Evolutionary conservation across 1,284 basidiomycete species (phyloP), one percentile per base, ranked within the genome.

Genomic region (Ganoderma sp.): DNA sequence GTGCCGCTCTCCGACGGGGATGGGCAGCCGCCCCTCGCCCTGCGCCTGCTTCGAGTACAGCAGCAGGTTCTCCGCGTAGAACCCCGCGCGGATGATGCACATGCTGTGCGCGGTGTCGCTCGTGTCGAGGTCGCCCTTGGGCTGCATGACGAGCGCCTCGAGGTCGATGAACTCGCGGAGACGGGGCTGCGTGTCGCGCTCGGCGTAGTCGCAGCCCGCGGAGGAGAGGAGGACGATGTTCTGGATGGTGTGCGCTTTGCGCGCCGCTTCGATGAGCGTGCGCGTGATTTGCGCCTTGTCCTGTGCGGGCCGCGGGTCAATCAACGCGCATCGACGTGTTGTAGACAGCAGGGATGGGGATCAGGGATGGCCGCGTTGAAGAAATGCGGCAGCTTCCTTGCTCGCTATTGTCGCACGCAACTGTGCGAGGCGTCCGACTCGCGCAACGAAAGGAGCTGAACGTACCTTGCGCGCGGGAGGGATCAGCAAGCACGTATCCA

Each of bases 141-240:
- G 66, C 65, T 73, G 68, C 70, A 72, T 70, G 22, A 69, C 72
- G 42, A 73, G 67, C 17, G 66, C 28, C 69, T 76, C 73, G 65
- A 74, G 71, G 39, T 75, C 72, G 68, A 75, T 72, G 68, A 73
- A 75, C 69, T 76, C 74, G 60, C 72, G 71, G 25, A 76, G 65
- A 37, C 73, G 69, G 9, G 73, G 73, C 32, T 75, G 75, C 58
- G 61, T 56, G 57, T 69, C 71, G 59, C 63, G 68, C 61, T 75
- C 73, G 61, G 73, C 73, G 58, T 69, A 70, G 64, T 73, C 74
- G 43, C 65, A 63, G 32, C 69, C 71, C 0, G 69, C 74, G 63
- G 66, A 71, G 68, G 72, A 73, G 45, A 75, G 71, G 61, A 74
- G 67, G 52, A 75, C 70, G 61, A 72, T 65, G 68, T 74, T 76